Conservation (phyloP, 805 yeast species). For the Yamadazyma akitaensis region DNA sequence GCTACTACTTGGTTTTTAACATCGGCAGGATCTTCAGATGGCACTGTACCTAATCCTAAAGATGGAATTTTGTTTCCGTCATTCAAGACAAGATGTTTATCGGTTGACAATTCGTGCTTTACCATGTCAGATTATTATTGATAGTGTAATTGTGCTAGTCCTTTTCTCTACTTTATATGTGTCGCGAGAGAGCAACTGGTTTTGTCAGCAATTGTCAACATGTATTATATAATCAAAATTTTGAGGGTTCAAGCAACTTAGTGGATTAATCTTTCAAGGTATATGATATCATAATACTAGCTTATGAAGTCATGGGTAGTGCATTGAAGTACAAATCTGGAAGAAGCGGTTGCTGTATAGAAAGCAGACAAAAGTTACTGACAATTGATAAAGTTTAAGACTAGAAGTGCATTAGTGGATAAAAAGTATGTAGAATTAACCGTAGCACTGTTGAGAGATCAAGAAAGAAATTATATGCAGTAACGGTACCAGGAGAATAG, state of each 20-base stretch:
- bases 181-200: background rate
- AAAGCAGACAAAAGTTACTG: no score
- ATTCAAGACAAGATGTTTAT: slow-evolving; percentile 44
- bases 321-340: no score
- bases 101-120: slow-evolving; percentile 26
- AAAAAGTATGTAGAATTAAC: no score
- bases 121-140: background rate
- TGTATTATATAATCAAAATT: background rate
- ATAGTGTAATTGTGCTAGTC: background rate
- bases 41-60: slow-evolving; percentile 58
- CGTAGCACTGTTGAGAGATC: no score
- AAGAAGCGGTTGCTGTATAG: no score
- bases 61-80: slow-evolving; percentile 63
- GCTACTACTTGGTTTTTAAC: slow-evolving; percentile 33
- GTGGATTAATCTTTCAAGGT: no score
- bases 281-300: no score
- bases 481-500: no score
- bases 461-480: background rate
- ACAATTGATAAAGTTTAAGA: no score
- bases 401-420: no score
- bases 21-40: slow-evolving; percentile 29
- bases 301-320: no score
- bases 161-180: background rate
- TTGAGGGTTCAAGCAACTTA: no score
- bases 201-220: background rate